Evolutionary conservation across 345 rosid genomes (phyloP), one percentile per base, ranked within the genome.

Genomic region (Pistacia atlantica): DNA sequence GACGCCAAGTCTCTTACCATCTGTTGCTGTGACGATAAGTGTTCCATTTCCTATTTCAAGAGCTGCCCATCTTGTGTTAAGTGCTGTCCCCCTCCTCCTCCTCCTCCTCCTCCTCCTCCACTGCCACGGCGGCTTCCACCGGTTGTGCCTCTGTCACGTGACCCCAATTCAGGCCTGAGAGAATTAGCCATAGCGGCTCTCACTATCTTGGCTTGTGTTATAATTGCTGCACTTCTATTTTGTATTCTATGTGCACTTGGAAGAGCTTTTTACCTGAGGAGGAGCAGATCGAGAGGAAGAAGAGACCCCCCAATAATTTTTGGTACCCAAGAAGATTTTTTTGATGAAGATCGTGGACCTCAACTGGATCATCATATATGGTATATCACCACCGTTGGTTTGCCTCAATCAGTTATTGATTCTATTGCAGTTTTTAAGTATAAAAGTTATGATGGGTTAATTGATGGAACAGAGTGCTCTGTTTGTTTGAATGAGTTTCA

Each of bases 401-500:
- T 94, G 13, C 82, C 80, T 12, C 96, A 87, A 65, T 87, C 97
- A 0, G 80, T 71, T 0, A 89, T 95, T 18, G 87, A 91, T 42
- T 89, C 93, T 3, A 90, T 92, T 33, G 65, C 92, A 7, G 87
- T 86, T 33, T 80, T 90, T 8, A 81, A 70, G 80, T 95, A 83
- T 71, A 85, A 81, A 69, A 89, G 84, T 65, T 81, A 73, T 20
- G 92, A 86, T 48, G 83, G 87, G 13, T 18, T 89, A 73, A 80
- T 80, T 67, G 93, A 95, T 8, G 95, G 93, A 51, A 90, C 93
- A 2, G 94, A 91, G 28, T 95, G 98, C 79, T 86, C 98, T n/a
- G 87, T 95, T 73, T 95, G 98, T 85, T 86, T 95, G 80, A 84
- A 67, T 72, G 97, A 91, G 48, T 95, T 92, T 33, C 75, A 85